Evolutionary conservation across 805 yeast species (phyloP).

Genomic region (Jamesozyma rosinii): DNA sequence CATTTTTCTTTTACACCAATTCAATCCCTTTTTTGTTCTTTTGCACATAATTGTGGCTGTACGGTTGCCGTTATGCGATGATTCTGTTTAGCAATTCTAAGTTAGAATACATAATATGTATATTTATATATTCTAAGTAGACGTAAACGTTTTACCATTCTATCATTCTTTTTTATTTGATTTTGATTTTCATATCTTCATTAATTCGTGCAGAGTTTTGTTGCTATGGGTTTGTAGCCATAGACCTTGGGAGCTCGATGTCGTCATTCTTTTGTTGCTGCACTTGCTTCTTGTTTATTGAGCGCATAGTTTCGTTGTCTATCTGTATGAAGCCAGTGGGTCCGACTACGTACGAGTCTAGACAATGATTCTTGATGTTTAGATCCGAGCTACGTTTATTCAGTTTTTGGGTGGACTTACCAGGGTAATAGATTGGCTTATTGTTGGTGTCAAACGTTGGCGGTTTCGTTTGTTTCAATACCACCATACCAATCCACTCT

Average conservation of each 20-base stretch:
- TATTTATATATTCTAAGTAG: too few species aligned
- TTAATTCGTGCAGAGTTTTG: too few species aligned
- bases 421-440: slow-evolving; percentile 9
- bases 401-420: background rate
- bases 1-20: background rate
- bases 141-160: too few species aligned
- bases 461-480: slow-evolving; percentile 28
- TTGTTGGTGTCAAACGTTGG: slow-evolving; percentile 22
- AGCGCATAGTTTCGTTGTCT: slow-evolving; percentile 2
- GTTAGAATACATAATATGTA: too few species aligned
- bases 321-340: slow-evolving; percentile 21
- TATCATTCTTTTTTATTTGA: too few species aligned
- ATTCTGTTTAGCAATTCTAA: too few species aligned
- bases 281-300: background rate
- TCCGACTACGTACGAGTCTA: slow-evolving; percentile 24
- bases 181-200: too few species aligned
- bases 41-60: too few species aligned
- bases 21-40: background rate
- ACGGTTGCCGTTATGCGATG: too few species aligned
- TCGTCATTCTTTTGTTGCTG: slow-evolving; percentile 1
- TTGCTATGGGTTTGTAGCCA: too few species aligned
- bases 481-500: slow-evolving; percentile 42
- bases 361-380: slow-evolving; percentile 18
- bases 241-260: too few species aligned
- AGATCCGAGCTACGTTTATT: background rate